These are phyloP conservation scores for Cocos nucifera DNA, from an alignment of 176 grass and related monocot genomes.

Conservation along the genomic window DNA sequence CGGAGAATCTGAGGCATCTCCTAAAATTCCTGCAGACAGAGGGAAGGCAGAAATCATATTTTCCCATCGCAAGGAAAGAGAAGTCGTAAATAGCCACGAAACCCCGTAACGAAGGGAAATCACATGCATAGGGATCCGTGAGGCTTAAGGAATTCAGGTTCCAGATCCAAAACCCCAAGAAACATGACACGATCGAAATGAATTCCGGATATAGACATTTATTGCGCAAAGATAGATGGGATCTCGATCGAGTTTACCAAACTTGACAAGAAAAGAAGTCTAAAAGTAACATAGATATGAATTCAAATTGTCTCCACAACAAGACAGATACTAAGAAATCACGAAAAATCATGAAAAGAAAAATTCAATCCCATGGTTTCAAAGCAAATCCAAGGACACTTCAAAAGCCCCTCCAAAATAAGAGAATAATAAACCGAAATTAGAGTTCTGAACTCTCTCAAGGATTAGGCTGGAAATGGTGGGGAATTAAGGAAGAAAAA, in stretches of 20 bases:
- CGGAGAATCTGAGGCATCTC: slow-evolving; percentile 10
- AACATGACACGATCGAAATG: neutral
- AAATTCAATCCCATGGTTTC: neutral
- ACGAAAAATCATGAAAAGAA: neutral
- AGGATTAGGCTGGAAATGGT: neutral
- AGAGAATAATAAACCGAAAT: neutral
- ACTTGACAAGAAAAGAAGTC: neutral
- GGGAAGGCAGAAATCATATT: neutral
- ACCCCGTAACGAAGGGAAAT: neutral
- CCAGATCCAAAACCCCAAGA: slow-evolving; percentile 9
- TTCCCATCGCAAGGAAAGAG: neutral
- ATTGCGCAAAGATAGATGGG: neutral
- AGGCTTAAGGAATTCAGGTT: neutral
- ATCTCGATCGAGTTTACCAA: slow-evolving; percentile 4
- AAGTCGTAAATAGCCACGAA: neutral
- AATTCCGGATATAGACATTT: neutral
- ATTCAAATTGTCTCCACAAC: neutral
- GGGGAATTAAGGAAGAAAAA: neutral
- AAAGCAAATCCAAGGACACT: neutral
- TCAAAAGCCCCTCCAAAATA: neutral
- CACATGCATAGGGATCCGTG: slow-evolving; percentile 1
- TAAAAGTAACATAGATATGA: neutral
- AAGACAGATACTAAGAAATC: neutral
- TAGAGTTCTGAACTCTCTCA: neutral
- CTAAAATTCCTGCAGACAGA: slow-evolving; percentile 4